phyloP scores from a whole-genome alignment of 2,329 filamentous ascomycete species.

The Apiospora malaysiana region DNA sequence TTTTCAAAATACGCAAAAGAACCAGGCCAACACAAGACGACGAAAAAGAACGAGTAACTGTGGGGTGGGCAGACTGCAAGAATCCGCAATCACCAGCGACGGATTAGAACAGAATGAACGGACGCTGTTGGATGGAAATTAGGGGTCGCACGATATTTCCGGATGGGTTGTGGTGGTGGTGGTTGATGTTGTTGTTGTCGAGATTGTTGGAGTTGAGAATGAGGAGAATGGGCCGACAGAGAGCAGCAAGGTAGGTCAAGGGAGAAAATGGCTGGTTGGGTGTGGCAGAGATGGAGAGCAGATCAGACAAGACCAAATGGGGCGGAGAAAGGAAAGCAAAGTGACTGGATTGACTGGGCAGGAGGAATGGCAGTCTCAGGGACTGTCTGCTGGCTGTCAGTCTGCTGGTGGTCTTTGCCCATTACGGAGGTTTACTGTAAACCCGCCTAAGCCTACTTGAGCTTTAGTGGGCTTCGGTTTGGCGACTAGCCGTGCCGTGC shows the following conservation, averaged over 20 bases:
- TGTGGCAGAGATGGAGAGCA: not conserved
- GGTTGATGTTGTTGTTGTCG: not conserved
- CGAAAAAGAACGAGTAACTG: not conserved
- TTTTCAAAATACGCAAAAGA: constrained; percentile 6
- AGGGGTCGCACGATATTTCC: not conserved
- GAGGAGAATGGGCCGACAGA: constrained; percentile 10
- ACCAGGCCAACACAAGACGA: not conserved
- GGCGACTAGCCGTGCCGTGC: not conserved
- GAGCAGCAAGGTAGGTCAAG: not conserved
- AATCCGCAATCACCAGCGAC: not conserved
- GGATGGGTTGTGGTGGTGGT: not conserved
- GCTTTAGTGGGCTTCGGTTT: not conserved
- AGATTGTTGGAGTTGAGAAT: constrained; percentile 2
- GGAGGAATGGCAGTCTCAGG: no score
- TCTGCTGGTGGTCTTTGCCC: constrained; percentile 1
- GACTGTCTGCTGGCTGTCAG: no score
- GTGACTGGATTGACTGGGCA: no score
- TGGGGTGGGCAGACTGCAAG: not conserved
- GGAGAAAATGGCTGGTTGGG: constrained; percentile 12
- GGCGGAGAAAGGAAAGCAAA: not conserved
- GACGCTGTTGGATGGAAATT: not conserved
- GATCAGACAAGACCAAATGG: not conserved
- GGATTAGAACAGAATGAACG: constrained; percentile 4
- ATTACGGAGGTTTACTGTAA: not conserved
- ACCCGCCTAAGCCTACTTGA: not conserved